These are phyloP conservation scores for Penicillium maclennaniae DNA, from an alignment of 495 filamentous ascomycete species.

Conservation along the genomic window DNA sequence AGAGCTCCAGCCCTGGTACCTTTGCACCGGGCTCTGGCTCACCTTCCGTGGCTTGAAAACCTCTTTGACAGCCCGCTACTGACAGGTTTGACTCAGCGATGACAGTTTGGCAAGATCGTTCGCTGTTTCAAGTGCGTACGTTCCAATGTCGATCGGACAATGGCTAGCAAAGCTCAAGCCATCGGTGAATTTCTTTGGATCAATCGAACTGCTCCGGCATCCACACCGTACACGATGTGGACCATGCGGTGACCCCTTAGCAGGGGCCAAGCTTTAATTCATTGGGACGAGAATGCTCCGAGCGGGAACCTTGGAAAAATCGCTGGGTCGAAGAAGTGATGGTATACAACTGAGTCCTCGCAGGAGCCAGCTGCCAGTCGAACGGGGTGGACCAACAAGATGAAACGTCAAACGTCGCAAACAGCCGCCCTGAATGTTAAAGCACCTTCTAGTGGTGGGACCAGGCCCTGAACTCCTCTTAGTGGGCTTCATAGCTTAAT, in stretches of 20 bases:
- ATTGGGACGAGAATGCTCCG: slow-evolving; percentile 14
- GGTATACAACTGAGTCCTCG: slow-evolving; percentile 2
- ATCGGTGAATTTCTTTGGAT: neutral
- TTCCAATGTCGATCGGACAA: neutral
- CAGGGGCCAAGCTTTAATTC: slow-evolving; percentile 9
- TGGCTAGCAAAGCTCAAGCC: neutral
- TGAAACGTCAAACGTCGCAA: slow-evolving; percentile 39
- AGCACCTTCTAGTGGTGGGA: slow-evolving; percentile 14
- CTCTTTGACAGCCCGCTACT: neutral
- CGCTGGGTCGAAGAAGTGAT: slow-evolving; percentile 17
- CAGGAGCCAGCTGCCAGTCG: slow-evolving; percentile 12
- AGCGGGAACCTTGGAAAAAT: slow-evolving; percentile 9
- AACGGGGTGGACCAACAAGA: slow-evolving; percentile 5
- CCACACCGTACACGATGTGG: neutral
- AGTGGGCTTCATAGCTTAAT: slow-evolving; percentile 17
- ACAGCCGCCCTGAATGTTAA: slow-evolving; percentile 29
- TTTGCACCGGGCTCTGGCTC: neutral
- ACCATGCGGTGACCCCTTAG: neutral
- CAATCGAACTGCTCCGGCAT: neutral
- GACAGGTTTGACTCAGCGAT: neutral
- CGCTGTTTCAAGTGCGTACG: neutral
- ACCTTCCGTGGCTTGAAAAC: neutral
- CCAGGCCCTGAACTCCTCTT: slow-evolving; percentile 2
- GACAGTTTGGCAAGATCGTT: neutral
- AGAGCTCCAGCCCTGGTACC: neutral